Percentiles rank a stretch among this genome's conserved stretches.
Conservation (phyloP, 1,284 basidiomycete species). For the Megacollybia platyphylla region DNA sequence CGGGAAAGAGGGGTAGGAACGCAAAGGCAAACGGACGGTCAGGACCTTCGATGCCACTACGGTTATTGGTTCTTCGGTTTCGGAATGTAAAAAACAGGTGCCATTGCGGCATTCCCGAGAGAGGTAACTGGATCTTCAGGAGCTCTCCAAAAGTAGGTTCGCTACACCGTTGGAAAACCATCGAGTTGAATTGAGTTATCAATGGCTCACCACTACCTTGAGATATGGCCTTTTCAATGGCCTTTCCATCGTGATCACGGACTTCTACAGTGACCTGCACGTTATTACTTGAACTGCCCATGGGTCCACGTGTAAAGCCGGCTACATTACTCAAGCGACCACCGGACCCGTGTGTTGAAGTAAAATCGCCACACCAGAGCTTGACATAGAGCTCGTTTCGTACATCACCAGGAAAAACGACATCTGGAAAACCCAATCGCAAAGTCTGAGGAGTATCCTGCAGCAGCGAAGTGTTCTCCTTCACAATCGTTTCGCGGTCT, state of each 20-base stretch:
- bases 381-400: slow-evolving; percentile 95
- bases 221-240: slow-evolving; percentile 66
- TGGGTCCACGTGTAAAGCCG: slow-evolving; percentile 44
- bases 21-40: slow-evolving; percentile 88
- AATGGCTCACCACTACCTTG: slow-evolving; percentile 79
- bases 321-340: slow-evolving; percentile 48
- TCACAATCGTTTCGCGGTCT: slow-evolving; percentile 60
- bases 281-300: slow-evolving; percentile 48
- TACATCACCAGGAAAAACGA: slow-evolving; percentile 87
- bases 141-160: slow-evolving; percentile 90
- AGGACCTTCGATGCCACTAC: slow-evolving; percentile 24
- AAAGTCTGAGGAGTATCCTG: slow-evolving; percentile 74
- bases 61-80: slow-evolving; percentile 43
- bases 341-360: slow-evolving; percentile 28
- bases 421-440: slow-evolving; percentile 93
- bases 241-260: slow-evolving; percentile 62
- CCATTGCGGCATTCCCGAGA: slow-evolving; percentile 55
- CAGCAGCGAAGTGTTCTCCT: slow-evolving; percentile 81
- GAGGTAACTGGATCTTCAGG: slow-evolving; percentile 75
- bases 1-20: slow-evolving; percentile 80
- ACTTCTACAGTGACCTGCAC: slow-evolving; percentile 89
- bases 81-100: slow-evolving; percentile 94
- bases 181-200: slow-evolving; percentile 75
- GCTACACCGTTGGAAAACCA: slow-evolving; percentile 79
- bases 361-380: slow-evolving; percentile 83